phyloP scores from a whole-genome alignment of 148 eudicot genomes.

The Limonium bicolor region DNA sequence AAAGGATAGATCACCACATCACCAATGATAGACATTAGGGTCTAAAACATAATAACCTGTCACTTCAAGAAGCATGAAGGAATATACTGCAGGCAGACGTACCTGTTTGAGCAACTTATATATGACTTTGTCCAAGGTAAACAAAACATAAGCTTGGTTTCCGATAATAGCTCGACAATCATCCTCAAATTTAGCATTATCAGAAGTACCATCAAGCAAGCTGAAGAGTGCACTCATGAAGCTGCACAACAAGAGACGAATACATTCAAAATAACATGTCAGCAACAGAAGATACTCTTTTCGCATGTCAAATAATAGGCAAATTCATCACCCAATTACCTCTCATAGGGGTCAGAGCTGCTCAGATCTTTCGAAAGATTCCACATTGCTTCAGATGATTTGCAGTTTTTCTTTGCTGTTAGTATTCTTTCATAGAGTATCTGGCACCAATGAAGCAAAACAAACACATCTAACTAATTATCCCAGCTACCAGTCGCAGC shows the following conservation, averaged over 20 bases:
- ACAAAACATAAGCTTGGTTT: conserved; percentile 79
- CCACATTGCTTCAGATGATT: conserved; percentile 49
- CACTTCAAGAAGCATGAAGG: background rate
- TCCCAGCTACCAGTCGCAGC: too few species aligned
- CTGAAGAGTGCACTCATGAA: conserved; percentile 60
- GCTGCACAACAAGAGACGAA: conserved; percentile 26
- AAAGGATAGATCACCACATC: background rate
- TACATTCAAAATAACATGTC: background rate
- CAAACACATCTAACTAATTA: background rate
- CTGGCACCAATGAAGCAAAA: conserved; percentile 22
- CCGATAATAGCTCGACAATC: conserved; percentile 85
- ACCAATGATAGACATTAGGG: background rate
- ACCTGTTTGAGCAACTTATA: conserved; percentile 96
- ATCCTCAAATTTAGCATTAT: conserved; percentile 90
- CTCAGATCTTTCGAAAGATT: conserved; percentile 38
- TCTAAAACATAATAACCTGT: background rate
- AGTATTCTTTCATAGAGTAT: conserved; percentile 64
- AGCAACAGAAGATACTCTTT: too few species aligned
- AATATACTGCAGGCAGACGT: too few species aligned
- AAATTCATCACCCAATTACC: conserved; percentile 22
- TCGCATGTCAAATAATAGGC: too few species aligned
- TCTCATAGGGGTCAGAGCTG: conserved; percentile 48
- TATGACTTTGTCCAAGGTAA: conserved; percentile 89
- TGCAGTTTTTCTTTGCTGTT: conserved; percentile 49
- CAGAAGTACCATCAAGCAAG: conserved; percentile 88